These are phyloP conservation scores for Scytalidium lignicola DNA, from an alignment of 2,329 filamentous ascomycete species.

Conservation along the genomic window DNA sequence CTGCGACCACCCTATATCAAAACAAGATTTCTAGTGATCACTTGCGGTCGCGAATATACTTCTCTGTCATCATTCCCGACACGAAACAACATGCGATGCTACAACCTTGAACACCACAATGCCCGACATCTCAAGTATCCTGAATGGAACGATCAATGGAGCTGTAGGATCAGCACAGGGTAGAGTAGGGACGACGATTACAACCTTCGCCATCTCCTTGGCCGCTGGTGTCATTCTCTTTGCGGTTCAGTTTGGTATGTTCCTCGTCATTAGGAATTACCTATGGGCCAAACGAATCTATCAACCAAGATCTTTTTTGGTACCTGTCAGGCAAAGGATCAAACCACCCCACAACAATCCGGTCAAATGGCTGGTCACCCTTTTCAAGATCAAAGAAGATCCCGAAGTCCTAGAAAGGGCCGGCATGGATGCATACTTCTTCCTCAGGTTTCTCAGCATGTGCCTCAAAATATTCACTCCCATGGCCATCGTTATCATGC, in stretches of 20 bases:
- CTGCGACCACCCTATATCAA: too few relatives aligned
- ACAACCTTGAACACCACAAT: constrained; percentile 6
- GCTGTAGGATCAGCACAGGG: constrained; percentile 23
- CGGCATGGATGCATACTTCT: constrained; percentile 26
- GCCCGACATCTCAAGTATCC: constrained; percentile 10
- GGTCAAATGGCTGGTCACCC: constrained; percentile 21
- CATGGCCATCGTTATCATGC: constrained; percentile 22
- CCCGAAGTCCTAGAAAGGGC: constrained; percentile 15
- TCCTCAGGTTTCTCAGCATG: constrained; percentile 22
- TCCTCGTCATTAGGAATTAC: constrained; percentile 22
- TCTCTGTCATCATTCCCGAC: background rate
- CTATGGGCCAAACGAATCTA: constrained; percentile 22
- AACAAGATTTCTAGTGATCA: too few relatives aligned
- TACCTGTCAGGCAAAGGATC: constrained; percentile 22
- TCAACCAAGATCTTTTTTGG: constrained; percentile 25
- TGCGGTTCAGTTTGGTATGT: constrained; percentile 18
- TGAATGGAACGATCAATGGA: constrained; percentile 21
- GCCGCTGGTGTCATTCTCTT: constrained; percentile 24
- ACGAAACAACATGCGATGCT: constrained; percentile 7
- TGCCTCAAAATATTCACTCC: constrained; percentile 25
- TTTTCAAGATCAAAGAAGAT: constrained; percentile 22
- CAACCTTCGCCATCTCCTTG: constrained; percentile 24
- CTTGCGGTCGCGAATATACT: background rate
- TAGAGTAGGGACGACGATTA: constrained; percentile 21
- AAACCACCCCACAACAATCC: constrained; percentile 23